Percentiles rank a stretch among this genome's conserved stretches.
Conservation (phyloP, 2,329 filamentous ascomycete genomes). For the Fusarium concolor region DNA sequence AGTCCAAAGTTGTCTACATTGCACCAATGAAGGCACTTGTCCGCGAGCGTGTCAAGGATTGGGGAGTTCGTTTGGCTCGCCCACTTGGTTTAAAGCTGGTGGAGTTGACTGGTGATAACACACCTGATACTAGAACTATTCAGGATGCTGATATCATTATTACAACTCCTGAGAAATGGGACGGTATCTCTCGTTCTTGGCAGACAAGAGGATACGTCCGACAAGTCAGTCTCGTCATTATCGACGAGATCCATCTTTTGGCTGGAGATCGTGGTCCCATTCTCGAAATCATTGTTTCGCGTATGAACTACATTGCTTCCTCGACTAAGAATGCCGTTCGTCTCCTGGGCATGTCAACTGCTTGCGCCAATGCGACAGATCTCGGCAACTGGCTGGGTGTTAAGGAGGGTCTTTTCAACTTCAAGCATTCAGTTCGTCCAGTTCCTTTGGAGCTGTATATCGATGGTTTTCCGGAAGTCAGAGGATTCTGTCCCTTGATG, state of each 20-base stretch:
- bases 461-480: slow-evolving; percentile 93
- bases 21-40: slow-evolving; percentile 99
- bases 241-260: slow-evolving; percentile 98
- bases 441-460: slow-evolving; percentile 97
- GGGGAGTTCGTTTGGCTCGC: slow-evolving; percentile 82
- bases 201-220: slow-evolving; percentile 96
- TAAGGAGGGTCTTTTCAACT: slow-evolving; percentile 96
- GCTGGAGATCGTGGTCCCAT: slow-evolving; percentile 97
- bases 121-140: slow-evolving; percentile 95
- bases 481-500: slow-evolving; percentile 97
- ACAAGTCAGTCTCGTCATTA: slow-evolving; percentile 95
- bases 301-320: slow-evolving; percentile 98
- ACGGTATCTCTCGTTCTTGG: slow-evolving; percentile 99
- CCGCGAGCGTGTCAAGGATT: slow-evolving; percentile 95
- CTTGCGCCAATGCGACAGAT: slow-evolving; percentile 94
- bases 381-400: slow-evolving; percentile 97
- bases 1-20: slow-evolving; percentile 98
- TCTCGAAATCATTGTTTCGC: slow-evolving; percentile 92
- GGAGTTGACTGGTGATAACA: slow-evolving; percentile 96
- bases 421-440: slow-evolving; percentile 94
- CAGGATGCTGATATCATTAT: slow-evolving; percentile 97
- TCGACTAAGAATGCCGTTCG: slow-evolving; percentile 91
- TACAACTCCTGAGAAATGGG: slow-evolving; percentile 99
- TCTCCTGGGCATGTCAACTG: slow-evolving; percentile 98
- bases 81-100: slow-evolving; percentile 92